Base-by-base conservation (phyloP, 225 moss, liverwort and hornwort species). In the Thuidium tamariscinum region DNA sequence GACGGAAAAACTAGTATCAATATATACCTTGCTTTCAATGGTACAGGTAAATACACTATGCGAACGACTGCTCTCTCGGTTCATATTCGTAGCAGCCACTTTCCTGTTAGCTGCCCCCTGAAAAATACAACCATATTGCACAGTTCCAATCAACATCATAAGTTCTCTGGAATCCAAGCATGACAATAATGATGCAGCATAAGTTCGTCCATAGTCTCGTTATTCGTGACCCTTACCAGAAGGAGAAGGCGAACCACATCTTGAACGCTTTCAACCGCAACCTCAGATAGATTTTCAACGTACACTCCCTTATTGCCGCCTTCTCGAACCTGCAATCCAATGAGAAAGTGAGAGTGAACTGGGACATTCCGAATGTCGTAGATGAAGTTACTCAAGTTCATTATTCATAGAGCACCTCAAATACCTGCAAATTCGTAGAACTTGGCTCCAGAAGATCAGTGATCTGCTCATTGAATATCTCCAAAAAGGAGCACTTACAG, bases 401-500 rank as follows among this genome's bases (percentile, higher is more conserved):
- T 27, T 56, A 63, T 75, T 82, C 61, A 74, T 39, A 69, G 36
- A 68, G 66, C 81, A 77, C 75, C 60, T 26, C 16, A 52, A 34
- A 61, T 90, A 93, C 94, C 93, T 94, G 94, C 86, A 93, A 86
- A 74, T 93, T 94, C 54, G 92, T 90, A 42, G 90, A 91, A 82
- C 80, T 89, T 78, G 94, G 94, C 87, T 94, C 92, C 41, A 94
- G 74, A 65, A 94, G 91, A 80, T 94, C 94, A 72, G 90, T 89
- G 70, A 94, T 94, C 91, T 93, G 92, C 86, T 93, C 94, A 83
- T 94, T 93, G 36, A 89, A 92, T 67, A 92, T 94, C 85, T 94
- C 94, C 89, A 94, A 54, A 77, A 92, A 94, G 86, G 92, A 94
- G 88, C 94, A 94, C 85, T 93, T 94, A 90, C 94, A 94, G n/a